These are phyloP conservation scores for Magnolia sinica DNA, from an alignment of 164 flowering plant species.

Conservation along the genomic window DNA sequence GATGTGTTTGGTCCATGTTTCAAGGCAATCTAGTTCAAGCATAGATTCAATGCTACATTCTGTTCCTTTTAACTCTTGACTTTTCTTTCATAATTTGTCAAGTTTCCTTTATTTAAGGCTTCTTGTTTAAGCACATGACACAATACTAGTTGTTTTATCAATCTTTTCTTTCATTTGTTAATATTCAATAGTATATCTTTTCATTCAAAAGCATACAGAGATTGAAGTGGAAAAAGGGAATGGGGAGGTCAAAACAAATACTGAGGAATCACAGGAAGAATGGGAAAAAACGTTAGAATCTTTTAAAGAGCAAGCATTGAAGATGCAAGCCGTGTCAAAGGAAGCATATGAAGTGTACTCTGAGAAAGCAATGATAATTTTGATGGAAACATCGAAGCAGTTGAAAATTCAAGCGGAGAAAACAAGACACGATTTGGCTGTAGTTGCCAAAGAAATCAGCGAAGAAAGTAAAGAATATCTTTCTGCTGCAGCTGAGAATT, in stretches of 20 bases:
- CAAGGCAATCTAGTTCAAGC: neutral
- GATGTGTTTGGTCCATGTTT: neutral
- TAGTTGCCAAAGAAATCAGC: slow-evolving; percentile 51
- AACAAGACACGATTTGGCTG: slow-evolving; percentile 59
- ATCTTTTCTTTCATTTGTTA: neutral
- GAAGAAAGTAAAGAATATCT: slow-evolving; percentile 66
- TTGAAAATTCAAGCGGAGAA: slow-evolving; percentile 77
- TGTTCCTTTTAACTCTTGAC: neutral
- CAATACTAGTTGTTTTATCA: neutral
- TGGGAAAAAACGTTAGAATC: slow-evolving; percentile 66
- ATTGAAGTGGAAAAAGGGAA: slow-evolving; percentile 54
- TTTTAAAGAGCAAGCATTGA: slow-evolving; percentile 74
- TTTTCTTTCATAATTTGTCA: neutral
- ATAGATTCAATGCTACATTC: neutral
- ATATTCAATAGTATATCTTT: neutral
- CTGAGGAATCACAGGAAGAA: slow-evolving; percentile 59
- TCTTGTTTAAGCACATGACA: neutral
- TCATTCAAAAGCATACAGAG: slow-evolving; percentile 47
- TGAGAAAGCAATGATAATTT: slow-evolving; percentile 47
- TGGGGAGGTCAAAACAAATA: slow-evolving; percentile 22
- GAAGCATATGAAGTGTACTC: slow-evolving; percentile 80
- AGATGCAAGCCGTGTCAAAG: slow-evolving; percentile 69
- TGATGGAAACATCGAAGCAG: slow-evolving; percentile 63
- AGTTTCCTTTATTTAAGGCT: neutral
- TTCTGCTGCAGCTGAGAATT: slow-evolving; percentile 53